Evolutionary conservation across 208 protist species (phyloP), one percentile per base, ranked within the genome.

Genomic region (Porcisia deanei): DNA sequence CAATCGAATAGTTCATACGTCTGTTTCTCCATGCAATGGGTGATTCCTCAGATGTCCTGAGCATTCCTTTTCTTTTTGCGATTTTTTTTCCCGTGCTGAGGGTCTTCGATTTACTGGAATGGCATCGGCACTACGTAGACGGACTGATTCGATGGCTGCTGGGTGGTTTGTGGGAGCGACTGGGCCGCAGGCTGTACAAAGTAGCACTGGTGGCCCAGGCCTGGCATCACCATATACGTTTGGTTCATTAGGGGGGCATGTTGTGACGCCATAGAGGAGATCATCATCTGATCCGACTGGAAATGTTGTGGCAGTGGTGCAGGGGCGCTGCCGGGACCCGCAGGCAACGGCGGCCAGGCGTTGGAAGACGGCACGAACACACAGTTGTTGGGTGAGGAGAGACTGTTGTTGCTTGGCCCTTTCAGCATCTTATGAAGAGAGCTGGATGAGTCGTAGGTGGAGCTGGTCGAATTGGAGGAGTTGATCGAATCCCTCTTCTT

Each of bases 111-210:
- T 47, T 71, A 76, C 16, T 76, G 75, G 58, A 85, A 83, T 1
- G 60, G 69, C 74, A 88, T 85, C 45, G 80, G 74, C 80, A 88
- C 80, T 18, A 82, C 73, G 75, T 82, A 84, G 59, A 85, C 65
- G 1, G 76, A 71, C 69, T 85, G 84, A 16, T 73, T 71, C 34
- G 57, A 43, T 10, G 30, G 20, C 39, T 70, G 43, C 60, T 74
- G 74, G 16, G 30, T 47, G 1, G 30, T 34, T 10, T 30, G 59
- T 25, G 64, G 66, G 54, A 78, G 43, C 14, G 53, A 37, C 4
- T 16, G 39, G 3, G 70, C 5, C 6, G 57, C 47, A 30, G 84
- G 81, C 30, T 77, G 85, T 7, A 88, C 59, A 30, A 88, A 63
- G 64, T 79, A 86, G 63, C 77, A 71, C 69, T 88, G 81, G 18